Percentiles rank a stretch among this genome's conserved stretches.
phyloP scores from a whole-genome alignment of 2,329 filamentous ascomycete species.

The Trichophyton mentagrophytes region DNA sequence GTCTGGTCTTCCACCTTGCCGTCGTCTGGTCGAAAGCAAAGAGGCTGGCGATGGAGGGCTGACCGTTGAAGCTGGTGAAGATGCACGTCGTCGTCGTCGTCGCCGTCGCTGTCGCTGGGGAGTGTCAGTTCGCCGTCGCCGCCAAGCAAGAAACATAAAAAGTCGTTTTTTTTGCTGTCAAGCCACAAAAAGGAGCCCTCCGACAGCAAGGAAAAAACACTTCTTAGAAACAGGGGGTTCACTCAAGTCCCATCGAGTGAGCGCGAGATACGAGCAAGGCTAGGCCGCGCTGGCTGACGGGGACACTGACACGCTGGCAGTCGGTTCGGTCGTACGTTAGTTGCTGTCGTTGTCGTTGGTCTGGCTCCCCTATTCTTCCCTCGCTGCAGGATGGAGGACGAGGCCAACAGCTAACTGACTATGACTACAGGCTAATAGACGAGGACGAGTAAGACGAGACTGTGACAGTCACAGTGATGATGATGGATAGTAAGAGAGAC shows the following conservation, averaged over 20 bases:
- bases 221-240: neutral
- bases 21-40: no score
- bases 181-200: neutral
- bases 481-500: neutral
- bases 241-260: no score
- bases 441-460: neutral
- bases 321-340: neutral
- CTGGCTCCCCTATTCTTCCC: neutral
- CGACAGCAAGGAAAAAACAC: neutral
- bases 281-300: neutral
- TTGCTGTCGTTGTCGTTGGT: neutral
- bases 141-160: neutral
- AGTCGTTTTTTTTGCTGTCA: neutral
- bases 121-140: no score
- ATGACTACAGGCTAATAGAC: neutral
- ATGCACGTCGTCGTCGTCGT: no score
- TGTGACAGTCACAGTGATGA: neutral
- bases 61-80: no score
- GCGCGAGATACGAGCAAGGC: neutral
- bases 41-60: no score
- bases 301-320: neutral
- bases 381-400: no score
- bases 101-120: no score
- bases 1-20: no score
- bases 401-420: neutral